Base-by-base conservation (phyloP, 495 filamentous ascomycete species). In the Talaromyces nanjingensis region DNA sequence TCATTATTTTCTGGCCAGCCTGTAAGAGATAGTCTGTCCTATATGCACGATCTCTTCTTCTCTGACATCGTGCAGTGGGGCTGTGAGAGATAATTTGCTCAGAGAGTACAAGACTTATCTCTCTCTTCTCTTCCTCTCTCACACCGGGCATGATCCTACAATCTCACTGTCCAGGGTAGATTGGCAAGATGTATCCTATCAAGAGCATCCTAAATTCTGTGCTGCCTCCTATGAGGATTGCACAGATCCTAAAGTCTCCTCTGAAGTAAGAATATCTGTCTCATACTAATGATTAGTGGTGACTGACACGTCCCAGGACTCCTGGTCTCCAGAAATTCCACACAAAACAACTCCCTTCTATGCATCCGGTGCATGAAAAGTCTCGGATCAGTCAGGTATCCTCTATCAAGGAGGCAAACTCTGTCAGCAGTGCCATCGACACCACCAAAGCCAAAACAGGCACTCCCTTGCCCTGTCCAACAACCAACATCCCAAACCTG, bases 151-250 rank as follows among this genome's bases (percentile, higher is more conserved):
- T 7, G 14, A 55, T 29, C 12, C 7, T 4, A 25, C 12, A 7
- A 55, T 8, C 20, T 55, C 11, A 29, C 14, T 24, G 33, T 12
- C 11, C 29, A 24, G n/a, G 16, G 18, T 11, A 37, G 27, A 56
- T n/a, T n/a, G 6, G 27, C 56, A 59, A 22, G 56, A 59, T 59
- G 56, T 37, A 18, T 59, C 31, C n/a, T n/a, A 34, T 34, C 56
- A 59, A 59, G 29, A 37, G 14, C 29, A 37, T 59, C 27, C 20
- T 29, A 22, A 59, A 59, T 6, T 4, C 27, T 59, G n/a, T 31
- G 27, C 12, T n/a, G n/a, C 16, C 31, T 9, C 11, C 14, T 11
- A 33, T 59, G 27, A 33, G 56, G n/a, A 5, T 14, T 59, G 24
- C 22, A 14, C 31, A 18, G 3, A 14, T 55, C 52, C 25, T 20